Base-by-base conservation (phyloP, 2,329 filamentous ascomycete species). In the Diaporthe sp. region DNA sequence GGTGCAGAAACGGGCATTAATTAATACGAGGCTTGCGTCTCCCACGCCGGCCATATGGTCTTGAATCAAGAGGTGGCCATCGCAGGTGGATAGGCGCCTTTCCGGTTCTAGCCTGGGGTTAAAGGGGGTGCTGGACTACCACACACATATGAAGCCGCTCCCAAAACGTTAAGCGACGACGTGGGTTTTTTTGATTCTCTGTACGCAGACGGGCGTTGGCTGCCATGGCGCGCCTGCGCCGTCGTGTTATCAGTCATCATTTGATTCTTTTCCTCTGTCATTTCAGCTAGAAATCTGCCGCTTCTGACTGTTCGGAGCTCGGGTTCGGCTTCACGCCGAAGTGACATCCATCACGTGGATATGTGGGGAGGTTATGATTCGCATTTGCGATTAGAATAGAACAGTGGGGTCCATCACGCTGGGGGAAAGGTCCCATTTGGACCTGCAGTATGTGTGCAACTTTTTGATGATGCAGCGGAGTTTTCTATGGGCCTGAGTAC, bases 31-130 rank as follows among this genome's bases (percentile, higher is more conserved):
- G n/a, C 47, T 50, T 35, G 30, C 32, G 8, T 19, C 9, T 27
- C 47, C 63, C 32, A 25, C 59, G 32, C 6, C 15, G 63, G 13
- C 47, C 47, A 22, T 53, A n/a, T 51, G n/a, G 47, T 37, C 44
- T 68, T 53, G 63, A 68, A 39, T 68, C 63, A 68, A 68, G 63
- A 68, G 63, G 63, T 68, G 63, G 1, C 47, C 63, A 68, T 53
- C 47, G 32, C 47, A 53, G 30, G 47, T 68, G 63, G 63, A 53
- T 68, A 58, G 55, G 22, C 17, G 17, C 44, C 30, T 1, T 19
- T 55, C 53, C 17, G 22, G 4, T 37, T 22, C 3, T 27, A 47
- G 44, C 30, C 30, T 51, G 44, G 22, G 44, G 44, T 50, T 35
- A 25, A 51, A n/a, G 44, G 44, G 61, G 27, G 27, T 39, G 44